phyloP scores from a whole-genome alignment of 306 rosid genomes.

The Prunus fruticosa region DNA sequence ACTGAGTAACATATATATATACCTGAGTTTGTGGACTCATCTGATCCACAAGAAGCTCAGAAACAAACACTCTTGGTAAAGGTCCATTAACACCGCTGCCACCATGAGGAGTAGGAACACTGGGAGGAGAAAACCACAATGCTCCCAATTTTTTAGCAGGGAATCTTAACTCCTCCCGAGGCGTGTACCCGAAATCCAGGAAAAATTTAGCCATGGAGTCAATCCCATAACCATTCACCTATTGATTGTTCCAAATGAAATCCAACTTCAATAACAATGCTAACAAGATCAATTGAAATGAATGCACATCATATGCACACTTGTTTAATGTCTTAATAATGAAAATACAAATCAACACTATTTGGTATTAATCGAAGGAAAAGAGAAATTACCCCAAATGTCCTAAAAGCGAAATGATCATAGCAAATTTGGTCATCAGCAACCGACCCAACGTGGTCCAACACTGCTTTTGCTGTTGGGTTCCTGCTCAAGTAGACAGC shows the following conservation, averaged over 20 bases:
- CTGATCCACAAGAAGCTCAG: conserved; percentile 91
- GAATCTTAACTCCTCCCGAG: conserved; percentile 65
- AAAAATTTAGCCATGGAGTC: conserved; percentile 75
- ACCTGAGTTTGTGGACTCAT: conserved; percentile 83
- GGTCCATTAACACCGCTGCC: conserved; percentile 72
- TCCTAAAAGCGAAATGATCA: conserved; percentile 94
- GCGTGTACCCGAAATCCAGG: conserved; percentile 77
- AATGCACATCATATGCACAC: neutral
- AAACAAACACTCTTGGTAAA: conserved; percentile 82
- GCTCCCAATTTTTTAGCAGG: conserved; percentile 88
- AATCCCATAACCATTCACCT: conserved; percentile 91
- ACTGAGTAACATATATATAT: conserved; percentile 2
- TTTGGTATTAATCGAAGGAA: neutral
- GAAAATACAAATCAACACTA: neutral
- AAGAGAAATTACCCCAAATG: conserved; percentile 68
- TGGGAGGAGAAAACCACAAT: conserved; percentile 91
- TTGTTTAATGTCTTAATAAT: neutral
- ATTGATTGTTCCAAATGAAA: conserved; percentile 8
- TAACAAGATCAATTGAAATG: neutral
- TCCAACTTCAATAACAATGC: neutral
- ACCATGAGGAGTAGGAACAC: conserved; percentile 21
- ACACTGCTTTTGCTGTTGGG: conserved; percentile 79
- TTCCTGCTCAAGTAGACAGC: conserved; percentile 74
- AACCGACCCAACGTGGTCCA: conserved; percentile 72
- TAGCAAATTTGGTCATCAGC: conserved; percentile 54